Base-by-base conservation (phyloP, 2,329 filamentous ascomycete genomes). In the Trichoderma sp. region DNA sequence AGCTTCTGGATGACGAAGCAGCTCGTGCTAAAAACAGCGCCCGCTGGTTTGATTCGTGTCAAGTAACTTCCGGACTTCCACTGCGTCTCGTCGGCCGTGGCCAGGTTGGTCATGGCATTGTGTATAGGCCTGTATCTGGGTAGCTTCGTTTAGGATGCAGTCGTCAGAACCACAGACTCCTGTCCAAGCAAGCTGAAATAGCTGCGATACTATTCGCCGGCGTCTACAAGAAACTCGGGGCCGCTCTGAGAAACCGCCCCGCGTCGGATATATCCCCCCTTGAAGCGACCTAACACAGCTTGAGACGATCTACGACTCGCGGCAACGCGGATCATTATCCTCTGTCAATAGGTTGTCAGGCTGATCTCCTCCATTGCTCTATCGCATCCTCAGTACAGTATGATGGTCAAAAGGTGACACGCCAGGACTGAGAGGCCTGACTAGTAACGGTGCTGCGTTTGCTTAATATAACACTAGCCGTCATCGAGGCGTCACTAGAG, bases 261-360 rank as follows among this genome's bases (percentile, higher is more conserved):
- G 59, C 63, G 68, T 47, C 58, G 43, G 57, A 56, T 55, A 60
- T 47, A 14, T 33, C 24, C 57, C 64, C 68, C 65, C 57, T 61
- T 49, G 55, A 29, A 37, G 62, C 59, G 53, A 60, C 57, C 61
- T 71, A 63, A 67, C 70, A 49, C 62, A 70, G 72, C 70, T 75
- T 74, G 74, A 76, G 75, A 76, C 75, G 72, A 74, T 76, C 73
- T 73, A 72, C 74, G 70, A 74, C 71, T 72, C 74, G 70, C 72
- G 71, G 68, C 68, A 69, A 52, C 70, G 70, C 70, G 71, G 78
- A 78, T 78, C 73, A 73, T 72, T 70, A 70, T 70, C 72, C 72
- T 79, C 79, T 81, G 81, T 79, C 81, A 83, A 82, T 81, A 82
- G 37, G 82, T 80, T 79, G 78, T 77, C 78, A 74, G 81, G 79